Percentiles rank a stretch among this genome's conserved stretches.
Conservation (phyloP, 306 rosid genomes). For the Pyrus bretschneideri region DNA sequence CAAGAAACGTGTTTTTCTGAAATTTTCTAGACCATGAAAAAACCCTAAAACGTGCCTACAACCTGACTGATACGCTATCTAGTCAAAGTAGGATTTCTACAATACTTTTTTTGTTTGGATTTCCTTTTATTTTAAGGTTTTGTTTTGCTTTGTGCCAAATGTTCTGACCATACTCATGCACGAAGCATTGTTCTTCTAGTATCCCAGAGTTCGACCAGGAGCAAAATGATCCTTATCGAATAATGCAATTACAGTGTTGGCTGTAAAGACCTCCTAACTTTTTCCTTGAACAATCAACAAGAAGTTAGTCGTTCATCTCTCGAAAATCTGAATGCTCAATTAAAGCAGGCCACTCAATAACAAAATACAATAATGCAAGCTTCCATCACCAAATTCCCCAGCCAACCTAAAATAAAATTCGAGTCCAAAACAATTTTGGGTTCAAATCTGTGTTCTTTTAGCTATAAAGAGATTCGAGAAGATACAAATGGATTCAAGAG, state of each 20-base stretch:
- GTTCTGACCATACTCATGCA: not conserved
- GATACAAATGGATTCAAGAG: constrained; percentile 26
- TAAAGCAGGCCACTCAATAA: not conserved
- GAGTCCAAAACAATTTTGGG: too few relatives aligned
- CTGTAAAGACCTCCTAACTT: not conserved
- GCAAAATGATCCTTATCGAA: not conserved
- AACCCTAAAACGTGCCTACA: too few relatives aligned
- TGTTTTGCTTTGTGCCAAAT: not conserved
- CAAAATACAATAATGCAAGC: not conserved
- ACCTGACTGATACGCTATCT: too few relatives aligned
- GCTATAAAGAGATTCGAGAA: constrained; percentile 11
- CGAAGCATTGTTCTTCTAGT: not conserved
- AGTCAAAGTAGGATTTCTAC: too few relatives aligned
- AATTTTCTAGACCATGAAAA: too few relatives aligned
- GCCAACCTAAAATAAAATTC: not conserved
- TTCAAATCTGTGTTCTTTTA: not conserved
- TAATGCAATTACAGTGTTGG: not conserved
- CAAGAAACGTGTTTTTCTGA: too few relatives aligned
- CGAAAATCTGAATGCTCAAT: not conserved
- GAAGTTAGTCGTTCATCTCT: not conserved
- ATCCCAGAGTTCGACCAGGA: not conserved
- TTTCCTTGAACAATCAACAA: not conserved
- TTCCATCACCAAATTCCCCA: not conserved
- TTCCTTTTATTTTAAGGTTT: too few relatives aligned
- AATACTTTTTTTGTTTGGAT: too few relatives aligned